Evolutionary conservation across 192 early-diverging fungal genomes (phyloP), one percentile per base, ranked within the genome.

Genomic region (Thoreauomyces humboldtii): DNA sequence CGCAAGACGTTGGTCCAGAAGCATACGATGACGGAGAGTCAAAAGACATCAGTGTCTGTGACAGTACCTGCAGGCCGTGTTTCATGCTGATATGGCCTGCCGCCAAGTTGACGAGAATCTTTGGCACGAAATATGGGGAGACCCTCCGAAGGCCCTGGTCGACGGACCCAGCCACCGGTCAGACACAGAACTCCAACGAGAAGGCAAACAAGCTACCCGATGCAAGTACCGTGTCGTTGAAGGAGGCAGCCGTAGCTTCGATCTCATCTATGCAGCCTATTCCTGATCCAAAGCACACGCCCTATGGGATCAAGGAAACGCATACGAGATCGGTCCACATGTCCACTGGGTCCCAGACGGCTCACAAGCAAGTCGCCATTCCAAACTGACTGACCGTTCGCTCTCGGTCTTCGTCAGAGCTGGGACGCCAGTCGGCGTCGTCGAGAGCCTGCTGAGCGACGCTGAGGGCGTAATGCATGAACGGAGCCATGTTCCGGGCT

Each of bases 221-320:
- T 17, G 11, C 38, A 41, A 41, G 38, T 81, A 87, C 88, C 29
- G 77, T 69, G 47, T 77, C 67, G 14, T 64, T 50, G 72, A 84
- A 90, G 41, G 75, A 75, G 6, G 63, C 53, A 11, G 86, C 64
- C 5, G 79, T 89, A 0, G 70, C 50, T 0, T 78, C 81, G 57
- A 95, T 84, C 53, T 98, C 96, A 14, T 94, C 91, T 4, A 96
- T 63, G 52, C 89, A 88, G 42, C 96, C 96, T 63, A 98, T 94
- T 6, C 96, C 94, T 0, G 91, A 92, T 43, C 96, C 96, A 32
- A 95, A 82, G 71, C 92, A 94, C n/a, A 95, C 93, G 47, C 96
- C 96, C 87, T 87, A 41, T 15, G n/a, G 25, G n/a, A n/a, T n/a
- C n/a, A n/a, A n/a, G n/a, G n/a, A n/a, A n/a, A n/a, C n/a, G n/a